Conservation (phyloP, 1,284 basidiomycete genomes). For the Golubevia sp. region DNA sequence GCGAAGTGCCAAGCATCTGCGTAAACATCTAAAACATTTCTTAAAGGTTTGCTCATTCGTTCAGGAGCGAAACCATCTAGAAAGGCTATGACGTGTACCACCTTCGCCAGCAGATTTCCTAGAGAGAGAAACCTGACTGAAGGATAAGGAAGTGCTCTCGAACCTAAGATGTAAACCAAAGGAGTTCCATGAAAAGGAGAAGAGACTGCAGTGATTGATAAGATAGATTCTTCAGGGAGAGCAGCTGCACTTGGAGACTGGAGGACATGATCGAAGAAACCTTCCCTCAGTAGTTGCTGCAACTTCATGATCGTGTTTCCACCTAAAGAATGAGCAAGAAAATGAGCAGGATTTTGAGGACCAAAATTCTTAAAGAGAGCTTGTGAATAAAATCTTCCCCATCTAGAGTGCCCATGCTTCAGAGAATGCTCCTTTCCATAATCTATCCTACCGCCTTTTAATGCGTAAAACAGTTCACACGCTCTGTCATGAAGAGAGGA, state of each 20-base stretch:
- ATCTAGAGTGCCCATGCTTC: conserved; percentile 63
- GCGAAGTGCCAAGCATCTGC: conserved; percentile 29
- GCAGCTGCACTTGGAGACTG: not conserved
- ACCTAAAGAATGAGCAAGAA: conserved; percentile 69
- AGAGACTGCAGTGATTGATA: conserved; percentile 31
- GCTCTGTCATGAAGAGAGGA: conserved; percentile 69
- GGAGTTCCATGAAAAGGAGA: conserved; percentile 34
- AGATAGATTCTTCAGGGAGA: conserved; percentile 16
- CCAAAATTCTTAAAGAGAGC: conserved; percentile 68
- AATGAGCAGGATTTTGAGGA: conserved; percentile 64
- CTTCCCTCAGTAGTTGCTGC: conserved; percentile 22
- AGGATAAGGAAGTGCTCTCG: conserved; percentile 20
- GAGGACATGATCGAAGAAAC: conserved; percentile 27
- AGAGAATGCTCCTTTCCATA: conserved; percentile 64
- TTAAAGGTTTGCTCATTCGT: not conserved
- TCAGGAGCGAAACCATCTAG: conserved; percentile 9
- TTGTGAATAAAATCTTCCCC: conserved; percentile 63
- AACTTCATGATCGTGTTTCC: conserved; percentile 32
- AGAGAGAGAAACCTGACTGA: conserved; percentile 25
- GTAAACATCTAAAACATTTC: conserved; percentile 24
- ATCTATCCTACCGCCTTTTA: conserved; percentile 66
- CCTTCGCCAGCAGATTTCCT: conserved; percentile 27
- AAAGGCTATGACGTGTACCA: conserved; percentile 27
- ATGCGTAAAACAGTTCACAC: conserved; percentile 68
- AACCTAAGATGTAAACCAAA: conserved; percentile 33